These are phyloP conservation scores for Sungouiella blattae DNA, from an alignment of 805 yeast species.

Conservation along the genomic window DNA sequence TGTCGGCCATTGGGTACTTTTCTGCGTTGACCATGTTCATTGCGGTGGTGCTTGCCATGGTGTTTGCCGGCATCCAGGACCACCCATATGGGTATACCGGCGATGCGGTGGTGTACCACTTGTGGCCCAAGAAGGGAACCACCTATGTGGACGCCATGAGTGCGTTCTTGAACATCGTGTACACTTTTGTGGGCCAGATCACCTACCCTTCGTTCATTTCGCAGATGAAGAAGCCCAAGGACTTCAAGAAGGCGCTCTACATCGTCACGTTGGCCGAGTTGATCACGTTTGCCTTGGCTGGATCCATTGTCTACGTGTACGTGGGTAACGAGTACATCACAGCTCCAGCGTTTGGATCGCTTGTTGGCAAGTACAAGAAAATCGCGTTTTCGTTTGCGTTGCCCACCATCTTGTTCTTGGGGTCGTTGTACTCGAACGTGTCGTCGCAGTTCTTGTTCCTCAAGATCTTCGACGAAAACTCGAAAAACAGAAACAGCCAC, in stretches of 20 bases:
- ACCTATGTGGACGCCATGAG: slow-evolving; percentile 51
- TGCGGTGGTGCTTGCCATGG: slow-evolving; percentile 50
- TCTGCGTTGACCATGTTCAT: slow-evolving; percentile 56
- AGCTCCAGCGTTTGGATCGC: slow-evolving; percentile 59
- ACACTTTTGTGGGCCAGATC: slow-evolving; percentile 63
- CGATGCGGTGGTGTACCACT: slow-evolving; percentile 39
- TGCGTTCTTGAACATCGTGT: slow-evolving; percentile 56
- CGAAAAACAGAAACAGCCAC: slow-evolving; percentile 45
- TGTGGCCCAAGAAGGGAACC: slow-evolving; percentile 48
- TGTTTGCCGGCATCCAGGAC: slow-evolving; percentile 50
- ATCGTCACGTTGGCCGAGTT: slow-evolving; percentile 51
- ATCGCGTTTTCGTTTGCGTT: slow-evolving; percentile 59
- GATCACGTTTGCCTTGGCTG: slow-evolving; percentile 49
- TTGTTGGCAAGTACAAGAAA: slow-evolving; percentile 44
- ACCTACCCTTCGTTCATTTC: slow-evolving; percentile 60
- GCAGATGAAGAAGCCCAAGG: slow-evolving; percentile 56
- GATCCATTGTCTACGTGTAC: slow-evolving; percentile 56
- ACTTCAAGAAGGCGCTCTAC: slow-evolving; percentile 54
- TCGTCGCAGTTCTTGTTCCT: slow-evolving; percentile 51
- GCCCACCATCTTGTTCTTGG: slow-evolving; percentile 56
- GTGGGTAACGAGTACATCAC: slow-evolving; percentile 53
- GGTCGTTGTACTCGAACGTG: slow-evolving; percentile 53
- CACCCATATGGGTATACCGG: slow-evolving; percentile 44
- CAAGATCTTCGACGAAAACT: slow-evolving; percentile 38
- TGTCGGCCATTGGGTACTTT: slow-evolving; percentile 50